These are phyloP conservation scores for Nannochloris sp. DNA, from an alignment of 139 green algal species.

Conservation along the genomic window DNA sequence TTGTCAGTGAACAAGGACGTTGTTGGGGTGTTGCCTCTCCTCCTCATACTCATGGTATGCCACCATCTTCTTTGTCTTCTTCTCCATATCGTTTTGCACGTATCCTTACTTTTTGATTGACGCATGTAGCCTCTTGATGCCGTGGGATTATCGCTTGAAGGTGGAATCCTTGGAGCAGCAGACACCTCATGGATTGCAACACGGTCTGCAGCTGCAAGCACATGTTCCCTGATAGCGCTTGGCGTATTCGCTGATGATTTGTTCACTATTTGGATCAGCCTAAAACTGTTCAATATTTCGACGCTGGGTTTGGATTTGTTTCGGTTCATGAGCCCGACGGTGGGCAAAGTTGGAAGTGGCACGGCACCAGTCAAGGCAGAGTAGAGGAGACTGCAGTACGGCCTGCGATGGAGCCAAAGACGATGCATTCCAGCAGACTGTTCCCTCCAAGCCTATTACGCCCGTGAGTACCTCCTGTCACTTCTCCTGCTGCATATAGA, in stretches of 20 bases:
- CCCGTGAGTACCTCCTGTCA: slow-evolving; percentile 86
- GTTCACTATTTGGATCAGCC: slow-evolving; percentile 17
- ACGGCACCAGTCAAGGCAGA: not conserved
- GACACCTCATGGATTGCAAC: slow-evolving; percentile 27
- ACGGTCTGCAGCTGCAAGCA: slow-evolving; percentile 5
- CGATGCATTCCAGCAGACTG: slow-evolving; percentile 95
- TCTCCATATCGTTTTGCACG: not conserved
- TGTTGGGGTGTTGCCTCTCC: slow-evolving; percentile 15
- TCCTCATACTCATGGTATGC: slow-evolving; percentile 16
- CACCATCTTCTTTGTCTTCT: not conserved
- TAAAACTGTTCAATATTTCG: slow-evolving; percentile 24
- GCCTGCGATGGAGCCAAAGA: slow-evolving; percentile 76
- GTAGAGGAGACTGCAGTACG: not conserved
- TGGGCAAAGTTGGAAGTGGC: not conserved
- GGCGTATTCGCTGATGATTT: not conserved
- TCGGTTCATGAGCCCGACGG: slow-evolving; percentile 12
- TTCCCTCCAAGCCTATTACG: slow-evolving; percentile 96
- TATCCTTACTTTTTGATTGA: slow-evolving; percentile 1
- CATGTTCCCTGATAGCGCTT: slow-evolving; percentile 17
- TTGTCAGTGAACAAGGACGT: slow-evolving; percentile 12
- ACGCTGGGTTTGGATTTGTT: slow-evolving; percentile 21
- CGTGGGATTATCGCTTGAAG: slow-evolving; percentile 24
- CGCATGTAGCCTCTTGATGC: slow-evolving; percentile 27
- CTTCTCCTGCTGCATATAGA: slow-evolving; percentile 90
- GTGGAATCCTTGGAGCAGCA: slow-evolving; percentile 24